Evolutionary conservation across 202 grass and related monocot species (phyloP).

Genomic region (Bolboschoenoplectus hybrid): DNA sequence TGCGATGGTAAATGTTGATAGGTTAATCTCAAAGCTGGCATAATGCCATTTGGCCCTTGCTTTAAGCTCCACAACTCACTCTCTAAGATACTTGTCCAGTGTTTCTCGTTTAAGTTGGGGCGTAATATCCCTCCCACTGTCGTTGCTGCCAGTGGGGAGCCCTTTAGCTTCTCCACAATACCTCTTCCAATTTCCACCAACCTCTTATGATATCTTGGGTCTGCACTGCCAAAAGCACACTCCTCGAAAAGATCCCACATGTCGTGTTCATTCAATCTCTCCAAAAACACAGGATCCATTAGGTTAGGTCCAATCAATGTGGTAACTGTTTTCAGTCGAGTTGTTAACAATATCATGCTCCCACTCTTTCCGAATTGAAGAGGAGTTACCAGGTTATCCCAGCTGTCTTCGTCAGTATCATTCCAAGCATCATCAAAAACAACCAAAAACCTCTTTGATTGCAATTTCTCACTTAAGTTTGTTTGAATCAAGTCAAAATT

Average conservation of each 20-base stretch:
- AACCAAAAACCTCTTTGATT: slow-evolving; percentile 41
- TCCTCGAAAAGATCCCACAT: slow-evolving; percentile 26
- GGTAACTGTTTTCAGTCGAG: not conserved
- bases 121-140: slow-evolving; percentile 32
- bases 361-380: not conserved
- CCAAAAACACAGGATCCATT: not conserved
- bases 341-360: slow-evolving; percentile 39
- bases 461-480: slow-evolving; percentile 5
- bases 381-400: slow-evolving; percentile 22
- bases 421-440: slow-evolving; percentile 59
- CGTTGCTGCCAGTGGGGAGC: slow-evolving; percentile 46
- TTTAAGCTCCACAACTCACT: slow-evolving; percentile 40
- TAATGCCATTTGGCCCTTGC: slow-evolving; percentile 29
- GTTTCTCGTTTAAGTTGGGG: slow-evolving; percentile 7
- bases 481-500: slow-evolving; percentile 46
- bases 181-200: slow-evolving; percentile 39
- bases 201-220: not conserved
- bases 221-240: slow-evolving; percentile 13
- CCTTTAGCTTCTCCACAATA: slow-evolving; percentile 40
- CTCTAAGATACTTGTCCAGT: slow-evolving; percentile 42
- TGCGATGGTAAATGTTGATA: slow-evolving; percentile 37
- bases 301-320: not conserved
- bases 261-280: slow-evolving; percentile 20
- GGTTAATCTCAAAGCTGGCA: slow-evolving; percentile 39
- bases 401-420: not conserved